phyloP scores from a whole-genome alignment of 2,329 filamentous ascomycete genomes.

The Zasmidium angulare region DNA sequence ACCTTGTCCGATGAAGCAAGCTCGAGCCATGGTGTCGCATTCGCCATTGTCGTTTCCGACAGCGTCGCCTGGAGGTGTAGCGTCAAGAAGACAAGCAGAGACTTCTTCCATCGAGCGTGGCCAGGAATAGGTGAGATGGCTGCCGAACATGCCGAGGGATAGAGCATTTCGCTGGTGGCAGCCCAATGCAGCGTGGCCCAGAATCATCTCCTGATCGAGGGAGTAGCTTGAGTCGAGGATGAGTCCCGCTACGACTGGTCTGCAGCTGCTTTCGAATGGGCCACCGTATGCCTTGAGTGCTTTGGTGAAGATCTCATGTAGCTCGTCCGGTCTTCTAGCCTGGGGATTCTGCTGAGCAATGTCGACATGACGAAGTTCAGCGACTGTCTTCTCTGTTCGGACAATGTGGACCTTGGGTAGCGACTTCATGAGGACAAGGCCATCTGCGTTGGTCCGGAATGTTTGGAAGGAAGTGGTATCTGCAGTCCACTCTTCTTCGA shows the following conservation, averaged over 20 bases:
- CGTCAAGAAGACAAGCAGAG: constrained; percentile 35
- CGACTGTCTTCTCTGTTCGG: constrained; percentile 27
- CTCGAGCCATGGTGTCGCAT: constrained; percentile 46
- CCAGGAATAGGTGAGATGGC: constrained; percentile 21
- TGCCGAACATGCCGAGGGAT: constrained; percentile 21
- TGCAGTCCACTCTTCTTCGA: constrained; percentile 34
- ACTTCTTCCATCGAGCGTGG: constrained; percentile 25
- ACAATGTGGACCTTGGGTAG: constrained; percentile 33
- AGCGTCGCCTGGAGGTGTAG: constrained; percentile 35
- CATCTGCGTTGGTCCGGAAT: not conserved
- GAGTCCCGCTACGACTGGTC: constrained; percentile 33
- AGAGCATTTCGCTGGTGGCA: constrained; percentile 30
- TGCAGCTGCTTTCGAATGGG: constrained; percentile 27
- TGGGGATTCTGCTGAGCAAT: constrained; percentile 26
- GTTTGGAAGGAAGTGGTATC: constrained; percentile 25
- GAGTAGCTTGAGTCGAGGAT: constrained; percentile 35
- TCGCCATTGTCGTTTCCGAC: constrained; percentile 35
- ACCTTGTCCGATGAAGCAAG: constrained; percentile 44
- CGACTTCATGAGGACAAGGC: constrained; percentile 21
- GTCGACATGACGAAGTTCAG: constrained; percentile 25
- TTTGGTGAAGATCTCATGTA: constrained; percentile 29
- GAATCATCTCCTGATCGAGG: constrained; percentile 22
- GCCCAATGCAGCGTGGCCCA: constrained; percentile 31
- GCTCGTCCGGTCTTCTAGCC: constrained; percentile 13
- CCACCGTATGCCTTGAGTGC: constrained; percentile 29